These are phyloP conservation scores for Pseudonitzschia multistriata DNA, from an alignment of 108 stramenopile genomes.

Conservation along the genomic window DNA sequence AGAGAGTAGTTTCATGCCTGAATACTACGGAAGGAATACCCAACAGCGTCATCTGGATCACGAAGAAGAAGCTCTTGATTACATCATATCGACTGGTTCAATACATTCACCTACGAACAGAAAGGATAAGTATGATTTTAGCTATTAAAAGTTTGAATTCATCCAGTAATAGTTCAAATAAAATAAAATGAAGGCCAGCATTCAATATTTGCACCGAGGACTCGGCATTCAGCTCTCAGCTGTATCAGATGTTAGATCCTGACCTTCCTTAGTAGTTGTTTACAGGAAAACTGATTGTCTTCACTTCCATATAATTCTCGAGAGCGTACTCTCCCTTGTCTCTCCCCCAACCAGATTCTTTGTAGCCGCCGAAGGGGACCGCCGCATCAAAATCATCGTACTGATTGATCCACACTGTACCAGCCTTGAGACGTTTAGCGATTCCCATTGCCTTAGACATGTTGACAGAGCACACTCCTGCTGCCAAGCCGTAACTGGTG, in stretches of 20 bases:
- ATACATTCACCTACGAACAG: not conserved
- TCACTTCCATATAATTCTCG: constrained; percentile 48
- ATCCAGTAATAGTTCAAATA: too few relatives aligned
- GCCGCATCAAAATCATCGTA: constrained; percentile 56
- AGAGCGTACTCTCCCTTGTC: constrained; percentile 45
- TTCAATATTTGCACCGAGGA: too few relatives aligned
- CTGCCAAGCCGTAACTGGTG: constrained; percentile 61
- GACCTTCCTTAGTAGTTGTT: not conserved
- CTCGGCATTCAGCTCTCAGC: too few relatives aligned
- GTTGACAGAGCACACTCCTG: constrained; percentile 44
- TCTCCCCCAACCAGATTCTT: constrained; percentile 45
- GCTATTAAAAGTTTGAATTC: too few relatives aligned
- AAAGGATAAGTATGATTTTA: constrained; percentile 9
- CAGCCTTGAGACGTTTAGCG: constrained; percentile 48
- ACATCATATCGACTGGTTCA: not conserved
- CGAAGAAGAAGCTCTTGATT: not conserved
- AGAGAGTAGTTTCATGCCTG: not conserved
- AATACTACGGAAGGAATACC: not conserved
- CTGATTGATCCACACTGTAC: constrained; percentile 59
- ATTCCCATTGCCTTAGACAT: constrained; percentile 33
- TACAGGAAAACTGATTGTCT: constrained; percentile 8
- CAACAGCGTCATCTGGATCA: too few relatives aligned
- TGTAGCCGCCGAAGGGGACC: constrained; percentile 31
- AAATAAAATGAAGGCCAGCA: too few relatives aligned
- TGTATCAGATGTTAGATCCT: too few relatives aligned